Percentiles rank a stretch among this genome's conserved stretches.
Conservation (phyloP, 306 rosid genomes). For the Lupinus albus region DNA sequence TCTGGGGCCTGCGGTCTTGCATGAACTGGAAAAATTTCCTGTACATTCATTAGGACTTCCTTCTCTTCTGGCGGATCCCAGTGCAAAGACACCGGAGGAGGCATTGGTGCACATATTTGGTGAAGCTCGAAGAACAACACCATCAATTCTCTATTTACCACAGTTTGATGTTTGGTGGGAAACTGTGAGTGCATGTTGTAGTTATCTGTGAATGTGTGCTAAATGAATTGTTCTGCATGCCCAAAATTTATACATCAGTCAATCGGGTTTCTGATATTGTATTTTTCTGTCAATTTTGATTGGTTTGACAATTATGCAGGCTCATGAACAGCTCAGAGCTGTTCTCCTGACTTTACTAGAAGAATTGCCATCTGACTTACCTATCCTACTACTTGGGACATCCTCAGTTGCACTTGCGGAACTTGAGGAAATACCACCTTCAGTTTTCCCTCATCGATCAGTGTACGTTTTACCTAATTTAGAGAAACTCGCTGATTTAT, state of each 20-base stretch:
- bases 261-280: conserved; percentile 20
- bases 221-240: conserved; percentile 33
- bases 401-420: conserved; percentile 66
- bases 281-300: conserved; percentile 36
- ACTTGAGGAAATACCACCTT: conserved; percentile 68
- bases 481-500: conserved; percentile 18
- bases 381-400: conserved; percentile 83
- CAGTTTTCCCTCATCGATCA: conserved; percentile 63
- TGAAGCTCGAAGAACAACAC: conserved; percentile 95
- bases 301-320: conserved; percentile 59
- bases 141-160: conserved; percentile 89
- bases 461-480: conserved; percentile 62
- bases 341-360: conserved; percentile 86
- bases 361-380: conserved; percentile 83
- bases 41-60: conserved; percentile 95
- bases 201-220: conserved; percentile 30
- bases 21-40: conserved; percentile 95
- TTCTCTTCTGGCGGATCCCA: conserved; percentile 92
- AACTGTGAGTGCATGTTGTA: conserved; percentile 66
- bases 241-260: conserved; percentile 26
- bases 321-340: conserved; percentile 92
- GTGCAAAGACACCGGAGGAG: conserved; percentile 98
- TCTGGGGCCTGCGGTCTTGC: conserved; percentile 97
- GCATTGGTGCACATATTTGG: conserved; percentile 96
- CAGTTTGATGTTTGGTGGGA: conserved; percentile 98